Conservation (phyloP, 192 early-diverging fungal species). For the Phycomyces blakesleeanus region DNA sequence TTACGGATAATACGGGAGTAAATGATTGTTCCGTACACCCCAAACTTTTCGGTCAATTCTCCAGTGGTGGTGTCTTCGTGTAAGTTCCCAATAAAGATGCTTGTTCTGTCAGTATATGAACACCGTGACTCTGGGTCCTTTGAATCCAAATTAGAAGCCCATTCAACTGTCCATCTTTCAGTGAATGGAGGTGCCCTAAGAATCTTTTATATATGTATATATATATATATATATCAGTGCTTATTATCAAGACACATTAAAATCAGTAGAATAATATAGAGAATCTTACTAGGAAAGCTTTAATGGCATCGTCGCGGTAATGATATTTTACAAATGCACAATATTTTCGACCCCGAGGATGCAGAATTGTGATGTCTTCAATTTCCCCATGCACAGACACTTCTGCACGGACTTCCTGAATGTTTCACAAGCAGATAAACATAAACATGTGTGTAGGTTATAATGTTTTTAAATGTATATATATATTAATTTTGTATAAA, state of each 20-base stretch:
- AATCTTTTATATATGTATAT: no score
- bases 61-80: conserved; percentile 40
- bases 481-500: no score
- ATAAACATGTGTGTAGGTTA: no score
- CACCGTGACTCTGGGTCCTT: not conserved
- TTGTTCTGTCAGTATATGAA: conserved; percentile 41
- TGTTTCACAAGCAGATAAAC: no score
- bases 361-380: conserved; percentile 60
- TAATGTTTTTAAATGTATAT: no score
- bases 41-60: conserved; percentile 48
- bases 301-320: conserved; percentile 70
- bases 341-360: conserved; percentile 33
- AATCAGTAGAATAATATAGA: not conserved
- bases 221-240: no score
- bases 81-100: conserved; percentile 67
- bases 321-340: conserved; percentile 66
- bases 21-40: conserved; percentile 51
- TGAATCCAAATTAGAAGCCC: conserved; percentile 46
- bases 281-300: conserved; percentile 57
- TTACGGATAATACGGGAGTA: conserved; percentile 44
- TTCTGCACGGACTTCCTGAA: conserved; percentile 29
- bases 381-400: conserved; percentile 55
- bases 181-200: conserved; percentile 1
- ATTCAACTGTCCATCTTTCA: conserved; percentile 55
- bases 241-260: not conserved